Base-by-base conservation (phyloP, 192 early-diverging fungal genomes). In the Podila clonocystis region DNA sequence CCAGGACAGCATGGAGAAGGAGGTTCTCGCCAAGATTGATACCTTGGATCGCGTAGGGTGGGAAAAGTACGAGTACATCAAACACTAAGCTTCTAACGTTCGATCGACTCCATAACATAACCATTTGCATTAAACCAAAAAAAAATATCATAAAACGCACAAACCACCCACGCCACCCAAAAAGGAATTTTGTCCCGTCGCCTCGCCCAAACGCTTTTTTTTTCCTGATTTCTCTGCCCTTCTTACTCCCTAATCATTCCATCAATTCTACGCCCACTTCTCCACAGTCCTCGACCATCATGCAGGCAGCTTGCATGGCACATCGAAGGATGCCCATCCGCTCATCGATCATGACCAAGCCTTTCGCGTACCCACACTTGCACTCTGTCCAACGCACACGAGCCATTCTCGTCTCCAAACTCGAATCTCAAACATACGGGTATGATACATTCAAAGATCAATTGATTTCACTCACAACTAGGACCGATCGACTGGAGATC, bases 11-110 rank as follows among this genome's bases (percentile, higher is more conserved):
- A 95, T 95, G 93, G 96, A 98, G 63, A 74, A 82, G 26, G 94
- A 95, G 68, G 98, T 99, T 11, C 82, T 97, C 63, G 87, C 75
- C 34, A 99, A 99, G 86, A 94, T 96, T 24, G 93, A 93, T 29
- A 90, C 79, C 49, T 83, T 99, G 67, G 91, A 94, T 36, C 72
- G 82, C 7, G 89, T 92, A 60, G 95, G 96, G 19, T 97, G 95
- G 95, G 91, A 95, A 60, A 87, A 89, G 30, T 98, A 98, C 62
- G 74, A 84, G 33, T 72, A 76, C 59, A 83, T 75, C 48, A 74
- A 83, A 52, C 82, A 83, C 36, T 83, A 64, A 58, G 63, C 9
- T 45, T 13, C 26, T 49, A 28, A 36, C 12, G 20, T 45, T 45
- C 15, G 41, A 45, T 45, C 12, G 41, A 15, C 38, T 41, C 38